Percentiles rank a stretch among this genome's conserved stretches.
Conservation (phyloP, 352 stramenopile species). For the Globisporangium middletonii region DNA sequence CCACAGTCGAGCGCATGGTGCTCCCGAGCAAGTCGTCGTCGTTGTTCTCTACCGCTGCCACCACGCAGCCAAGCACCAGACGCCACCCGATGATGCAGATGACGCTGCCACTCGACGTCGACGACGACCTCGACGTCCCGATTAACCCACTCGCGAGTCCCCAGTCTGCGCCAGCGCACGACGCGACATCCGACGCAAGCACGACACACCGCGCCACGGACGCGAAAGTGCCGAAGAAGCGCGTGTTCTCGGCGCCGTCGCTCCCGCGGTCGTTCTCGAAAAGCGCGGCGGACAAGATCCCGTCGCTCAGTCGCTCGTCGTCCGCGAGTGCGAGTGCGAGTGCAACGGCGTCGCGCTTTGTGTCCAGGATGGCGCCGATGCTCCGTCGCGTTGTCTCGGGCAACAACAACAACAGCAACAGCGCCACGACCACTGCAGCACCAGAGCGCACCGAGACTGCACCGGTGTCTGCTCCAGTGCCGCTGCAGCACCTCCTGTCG, state of each 20-base stretch:
- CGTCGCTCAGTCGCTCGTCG: constrained; percentile 14
- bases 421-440: neutral
- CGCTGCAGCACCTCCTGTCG: neutral
- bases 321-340: constrained; percentile 17
- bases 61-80: neutral
- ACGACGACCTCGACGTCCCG: neutral
- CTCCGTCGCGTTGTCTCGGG: constrained; percentile 20
- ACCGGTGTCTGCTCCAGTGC: neutral
- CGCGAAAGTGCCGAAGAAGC: constrained; percentile 18
- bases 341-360: constrained; percentile 34
- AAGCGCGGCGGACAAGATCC: constrained; percentile 8
- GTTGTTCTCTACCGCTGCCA: neutral
- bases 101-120: constrained; percentile 10
- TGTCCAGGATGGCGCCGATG: constrained; percentile 62
- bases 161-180: neutral
- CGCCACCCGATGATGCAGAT: constrained; percentile 13
- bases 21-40: constrained; percentile 1
- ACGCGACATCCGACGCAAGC: neutral
- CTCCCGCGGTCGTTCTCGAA: constrained; percentile 30
- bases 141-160: neutral
- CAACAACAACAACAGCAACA: neutral
- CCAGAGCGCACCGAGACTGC: neutral
- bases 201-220: neutral
- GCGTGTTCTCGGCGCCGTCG: constrained; percentile 30
- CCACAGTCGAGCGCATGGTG: constrained; percentile 12